These are phyloP conservation scores for Gonapodya sp. DNA, from an alignment of 192 early-diverging fungal species.

Conservation along the genomic window DNA sequence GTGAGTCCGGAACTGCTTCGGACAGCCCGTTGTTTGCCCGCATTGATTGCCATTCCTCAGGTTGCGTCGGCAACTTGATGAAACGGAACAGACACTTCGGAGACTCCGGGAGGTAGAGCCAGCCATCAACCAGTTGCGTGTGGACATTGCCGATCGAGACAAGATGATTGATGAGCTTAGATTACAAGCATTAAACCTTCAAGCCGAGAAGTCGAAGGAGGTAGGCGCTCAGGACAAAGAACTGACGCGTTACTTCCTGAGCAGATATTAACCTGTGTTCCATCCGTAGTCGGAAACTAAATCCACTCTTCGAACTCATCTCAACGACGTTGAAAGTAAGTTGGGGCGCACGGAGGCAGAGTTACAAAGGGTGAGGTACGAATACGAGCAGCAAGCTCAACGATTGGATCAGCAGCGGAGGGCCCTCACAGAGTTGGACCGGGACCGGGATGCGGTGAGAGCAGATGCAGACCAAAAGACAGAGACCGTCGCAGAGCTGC, in stretches of 20 bases:
- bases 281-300: not conserved
- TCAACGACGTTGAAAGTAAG: not conserved
- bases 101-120: not conserved
- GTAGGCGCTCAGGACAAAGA: not conserved
- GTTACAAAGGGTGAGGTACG: not conserved
- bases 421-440: not conserved
- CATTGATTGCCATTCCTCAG: not conserved
- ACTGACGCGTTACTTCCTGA: not conserved
- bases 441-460: not conserved
- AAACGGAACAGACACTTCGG: not conserved
- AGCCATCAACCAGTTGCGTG: not conserved
- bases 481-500: not conserved
- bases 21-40: not conserved
- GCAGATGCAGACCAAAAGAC: not conserved
- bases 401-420: not conserved
- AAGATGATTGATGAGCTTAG: not conserved
- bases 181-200: not conserved
- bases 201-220: conserved; percentile 1
- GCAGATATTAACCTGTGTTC: not conserved
- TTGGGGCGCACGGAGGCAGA: not conserved
- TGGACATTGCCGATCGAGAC: not conserved
- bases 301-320: not conserved
- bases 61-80: not conserved
- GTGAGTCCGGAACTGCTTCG: not conserved
- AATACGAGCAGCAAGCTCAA: not conserved